Evolutionary conservation across 1,139 yeast genomes (phyloP).

Genomic region (Entelexis sorbosivorans): DNA sequence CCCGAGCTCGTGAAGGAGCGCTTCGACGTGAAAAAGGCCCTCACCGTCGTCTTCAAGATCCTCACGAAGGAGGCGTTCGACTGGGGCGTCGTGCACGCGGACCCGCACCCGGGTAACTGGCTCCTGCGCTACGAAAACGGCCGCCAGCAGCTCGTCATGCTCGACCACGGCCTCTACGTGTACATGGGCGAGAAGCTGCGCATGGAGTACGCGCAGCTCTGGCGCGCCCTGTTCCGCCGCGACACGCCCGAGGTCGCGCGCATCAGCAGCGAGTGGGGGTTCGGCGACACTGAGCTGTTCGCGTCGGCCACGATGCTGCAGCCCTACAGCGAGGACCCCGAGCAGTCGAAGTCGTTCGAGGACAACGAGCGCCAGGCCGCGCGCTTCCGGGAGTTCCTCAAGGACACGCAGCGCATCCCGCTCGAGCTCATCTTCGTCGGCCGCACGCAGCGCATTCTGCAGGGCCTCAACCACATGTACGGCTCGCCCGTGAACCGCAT

Average conservation of each 20-base stretch:
- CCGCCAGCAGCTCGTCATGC: slow-evolving; percentile 41
- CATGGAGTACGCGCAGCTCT: slow-evolving; percentile 46
- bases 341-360: slow-evolving; percentile 29
- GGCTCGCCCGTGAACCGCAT: slow-evolving; percentile 68
- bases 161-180: slow-evolving; percentile 69
- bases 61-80: slow-evolving; percentile 60
- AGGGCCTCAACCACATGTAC: slow-evolving; percentile 51
- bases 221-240: slow-evolving; percentile 52
- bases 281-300: slow-evolving; percentile 54
- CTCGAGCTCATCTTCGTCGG: slow-evolving; percentile 53
- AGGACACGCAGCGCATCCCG: slow-evolving; percentile 58
- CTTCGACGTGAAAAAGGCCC: slow-evolving; percentile 37
- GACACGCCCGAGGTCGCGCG: slow-evolving; percentile 40
- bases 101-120: slow-evolving; percentile 76
- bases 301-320: slow-evolving; percentile 48
- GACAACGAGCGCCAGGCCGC: slow-evolving; percentile 33
- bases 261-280: slow-evolving; percentile 56
- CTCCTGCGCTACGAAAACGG: slow-evolving; percentile 37
- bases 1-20: slow-evolving; percentile 37
- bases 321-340: slow-evolving; percentile 33
- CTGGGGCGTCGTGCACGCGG: slow-evolving; percentile 71
- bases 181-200: slow-evolving; percentile 43
- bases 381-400: slow-evolving; percentile 40
- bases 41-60: slow-evolving; percentile 44
- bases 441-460: slow-evolving; percentile 64